Conservation (phyloP, 306 rosid genomes). For the Glycine latifolia region DNA sequence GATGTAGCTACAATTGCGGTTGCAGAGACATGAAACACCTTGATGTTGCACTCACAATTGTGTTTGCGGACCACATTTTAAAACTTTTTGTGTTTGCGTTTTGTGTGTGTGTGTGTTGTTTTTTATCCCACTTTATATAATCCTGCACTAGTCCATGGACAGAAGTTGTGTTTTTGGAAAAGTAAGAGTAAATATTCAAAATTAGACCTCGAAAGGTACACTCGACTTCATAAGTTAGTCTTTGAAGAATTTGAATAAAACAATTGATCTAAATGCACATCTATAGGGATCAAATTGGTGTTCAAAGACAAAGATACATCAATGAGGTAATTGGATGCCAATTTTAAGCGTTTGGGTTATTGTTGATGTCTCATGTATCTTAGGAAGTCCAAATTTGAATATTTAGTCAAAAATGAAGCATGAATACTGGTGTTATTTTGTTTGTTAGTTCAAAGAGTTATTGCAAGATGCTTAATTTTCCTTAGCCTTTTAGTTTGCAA, state of each 20-base stretch:
- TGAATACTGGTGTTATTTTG: background rate
- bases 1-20: too few species aligned
- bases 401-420: background rate
- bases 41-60: background rate
- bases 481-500: background rate
- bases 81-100: background rate
- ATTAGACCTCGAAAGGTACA: background rate
- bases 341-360: background rate
- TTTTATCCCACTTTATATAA: background rate
- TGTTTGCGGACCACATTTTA: background rate
- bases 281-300: conserved; percentile 6
- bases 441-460: background rate
- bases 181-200: background rate
- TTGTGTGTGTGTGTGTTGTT: background rate
- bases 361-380: conserved; percentile 11
- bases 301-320: background rate
- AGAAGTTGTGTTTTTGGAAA: background rate
- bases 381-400: conserved; percentile 9
- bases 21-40: too few species aligned
- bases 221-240: background rate
- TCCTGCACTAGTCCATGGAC: background rate
- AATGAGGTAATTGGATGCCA: background rate
- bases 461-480: conserved; percentile 1
- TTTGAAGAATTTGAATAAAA: conserved; percentile 12
- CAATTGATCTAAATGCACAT: background rate